Conservation (phyloP, 257 asterid genomes). For the Penstemon barbatus region DNA sequence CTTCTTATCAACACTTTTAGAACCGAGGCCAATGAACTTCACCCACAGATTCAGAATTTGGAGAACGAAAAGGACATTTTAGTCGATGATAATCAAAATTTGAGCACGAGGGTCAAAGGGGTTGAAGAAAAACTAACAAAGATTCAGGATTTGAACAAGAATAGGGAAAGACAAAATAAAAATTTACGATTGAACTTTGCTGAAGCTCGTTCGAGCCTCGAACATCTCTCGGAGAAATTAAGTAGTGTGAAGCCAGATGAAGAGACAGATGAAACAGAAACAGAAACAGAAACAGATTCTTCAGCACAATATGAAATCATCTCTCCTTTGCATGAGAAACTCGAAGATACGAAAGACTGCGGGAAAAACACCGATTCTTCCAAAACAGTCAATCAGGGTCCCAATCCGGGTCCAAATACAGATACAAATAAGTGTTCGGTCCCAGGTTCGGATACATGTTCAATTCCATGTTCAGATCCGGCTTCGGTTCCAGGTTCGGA, state of each 20-base stretch:
- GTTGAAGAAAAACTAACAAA: slow-evolving; percentile 62
- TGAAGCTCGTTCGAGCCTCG: slow-evolving; percentile 58
- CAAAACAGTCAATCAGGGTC: slow-evolving; percentile 25
- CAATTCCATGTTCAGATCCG: no score
- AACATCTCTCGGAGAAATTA: slow-evolving; percentile 58
- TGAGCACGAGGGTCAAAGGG: slow-evolving; percentile 51
- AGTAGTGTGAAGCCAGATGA: slow-evolving; percentile 58
- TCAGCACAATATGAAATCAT: slow-evolving; percentile 25
- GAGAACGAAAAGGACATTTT: slow-evolving; percentile 54
- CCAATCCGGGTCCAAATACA: no score
- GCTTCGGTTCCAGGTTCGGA: no score
- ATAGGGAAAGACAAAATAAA: slow-evolving; percentile 55
- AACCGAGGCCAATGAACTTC: slow-evolving; percentile 66
- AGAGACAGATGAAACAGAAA: slow-evolving; percentile 34
- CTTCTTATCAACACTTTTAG: slow-evolving; percentile 63
- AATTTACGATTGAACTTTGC: slow-evolving; percentile 54
- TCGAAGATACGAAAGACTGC: slow-evolving; percentile 1
- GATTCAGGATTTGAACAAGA: slow-evolving; percentile 51
- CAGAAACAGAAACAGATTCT: slow-evolving; percentile 6
- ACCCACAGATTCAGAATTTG: slow-evolving; percentile 48
- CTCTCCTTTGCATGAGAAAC: slow-evolving; percentile 13
- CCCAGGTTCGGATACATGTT: no score
- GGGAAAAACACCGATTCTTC: slow-evolving; percentile 12
- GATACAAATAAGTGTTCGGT: no score
- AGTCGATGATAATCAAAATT: slow-evolving; percentile 30